These are phyloP conservation scores for Alectoria sarmentosa DNA, from an alignment of 495 filamentous ascomycete genomes.

Conservation along the genomic window DNA sequence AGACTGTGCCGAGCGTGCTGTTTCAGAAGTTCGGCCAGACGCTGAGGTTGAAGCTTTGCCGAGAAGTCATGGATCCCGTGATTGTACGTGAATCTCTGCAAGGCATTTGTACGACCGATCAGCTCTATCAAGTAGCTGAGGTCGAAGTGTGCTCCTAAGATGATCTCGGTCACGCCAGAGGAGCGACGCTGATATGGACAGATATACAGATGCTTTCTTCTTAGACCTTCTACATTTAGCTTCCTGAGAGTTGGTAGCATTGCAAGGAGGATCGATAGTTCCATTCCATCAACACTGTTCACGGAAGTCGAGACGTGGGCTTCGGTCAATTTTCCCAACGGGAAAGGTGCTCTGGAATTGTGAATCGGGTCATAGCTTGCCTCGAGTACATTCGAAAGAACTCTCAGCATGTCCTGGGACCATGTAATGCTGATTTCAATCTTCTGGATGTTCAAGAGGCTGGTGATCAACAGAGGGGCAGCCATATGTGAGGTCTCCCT, in stretches of 20 bases:
- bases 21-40: not conserved
- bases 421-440: not conserved
- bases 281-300: not conserved
- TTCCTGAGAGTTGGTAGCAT: not conserved
- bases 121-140: not conserved
- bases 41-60: not conserved
- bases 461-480: not conserved
- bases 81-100: not conserved
- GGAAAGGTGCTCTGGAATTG: not conserved
- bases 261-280: not conserved
- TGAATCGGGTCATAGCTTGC: not conserved
- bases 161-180: not conserved
- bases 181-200: not conserved
- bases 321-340: not conserved
- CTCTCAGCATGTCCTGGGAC: not conserved
- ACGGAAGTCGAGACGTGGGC: not conserved
- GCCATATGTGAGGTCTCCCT: not conserved
- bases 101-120: not conserved
- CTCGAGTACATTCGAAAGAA: not conserved
- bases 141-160: not conserved
- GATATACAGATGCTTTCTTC: not conserved
- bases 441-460: not conserved
- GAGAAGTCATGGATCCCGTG: not conserved
- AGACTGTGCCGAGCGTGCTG: not conserved
- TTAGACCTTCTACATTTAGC: fast-evolving